Percentiles rank a stretch among this genome's conserved stretches.
Conservation (phyloP, 306 rosid species). For the Oxytropis ochrocephala region DNA sequence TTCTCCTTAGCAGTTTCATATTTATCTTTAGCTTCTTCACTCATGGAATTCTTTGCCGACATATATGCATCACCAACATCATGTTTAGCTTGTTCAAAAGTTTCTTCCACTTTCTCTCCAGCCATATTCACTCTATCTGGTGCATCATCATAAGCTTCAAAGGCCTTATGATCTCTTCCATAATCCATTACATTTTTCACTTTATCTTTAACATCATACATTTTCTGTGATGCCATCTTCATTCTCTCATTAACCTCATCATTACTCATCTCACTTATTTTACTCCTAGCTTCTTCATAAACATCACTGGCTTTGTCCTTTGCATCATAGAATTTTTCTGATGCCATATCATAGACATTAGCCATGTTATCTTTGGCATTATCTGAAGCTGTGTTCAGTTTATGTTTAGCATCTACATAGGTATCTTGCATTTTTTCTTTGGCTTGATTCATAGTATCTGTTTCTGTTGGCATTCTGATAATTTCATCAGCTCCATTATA, state of each 20-base stretch:
- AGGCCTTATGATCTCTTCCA: conserved; percentile 13
- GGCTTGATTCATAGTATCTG: neutral
- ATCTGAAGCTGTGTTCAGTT: conserved; percentile 7
- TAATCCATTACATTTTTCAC: neutral
- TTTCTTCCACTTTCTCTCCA: conserved; percentile 18
- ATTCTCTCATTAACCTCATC: conserved; percentile 10
- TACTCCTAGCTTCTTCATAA: neutral
- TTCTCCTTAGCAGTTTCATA: conserved; percentile 61
- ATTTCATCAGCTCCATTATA: conserved; percentile 5
- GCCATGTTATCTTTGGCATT: conserved; percentile 21
- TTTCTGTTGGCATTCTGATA: conserved; percentile 22
- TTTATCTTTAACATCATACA: conserved; percentile 3
- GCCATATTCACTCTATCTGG: conserved; percentile 1
- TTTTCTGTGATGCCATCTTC: neutral
- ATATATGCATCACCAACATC: conserved; percentile 20
- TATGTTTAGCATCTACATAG: conserved; percentile 15
- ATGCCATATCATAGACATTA: neutral
- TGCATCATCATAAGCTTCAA: conserved; percentile 6
- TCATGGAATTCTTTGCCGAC: conserved; percentile 25
- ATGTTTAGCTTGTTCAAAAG: conserved; percentile 28
- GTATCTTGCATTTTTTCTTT: conserved; percentile 12
- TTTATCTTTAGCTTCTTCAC: conserved; percentile 24
- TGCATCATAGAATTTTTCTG: conserved; percentile 15
- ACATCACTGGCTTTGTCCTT: conserved; percentile 14
- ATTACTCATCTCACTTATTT: neutral